A percentile compares a stretch with the other conserved stretches of the same genome.
These are phyloP conservation scores for Phytophthora foliorum DNA, from an alignment of 352 stramenopile species.

Conservation along the genomic window DNA sequence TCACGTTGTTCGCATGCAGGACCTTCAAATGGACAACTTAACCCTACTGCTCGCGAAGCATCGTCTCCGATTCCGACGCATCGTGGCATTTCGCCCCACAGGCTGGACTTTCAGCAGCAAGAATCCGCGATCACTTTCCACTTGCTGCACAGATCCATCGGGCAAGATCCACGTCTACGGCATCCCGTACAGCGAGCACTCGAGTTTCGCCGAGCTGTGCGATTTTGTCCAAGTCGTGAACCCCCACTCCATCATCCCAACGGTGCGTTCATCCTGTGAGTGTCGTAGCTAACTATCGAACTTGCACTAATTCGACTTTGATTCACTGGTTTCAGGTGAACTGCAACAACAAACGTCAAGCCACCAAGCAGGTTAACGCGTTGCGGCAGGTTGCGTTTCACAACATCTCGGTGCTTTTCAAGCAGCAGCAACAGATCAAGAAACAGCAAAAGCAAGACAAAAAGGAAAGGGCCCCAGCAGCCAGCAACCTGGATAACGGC, in stretches of 20 bases:
- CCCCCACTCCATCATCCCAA: constrained; percentile 93
- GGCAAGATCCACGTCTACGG: constrained; percentile 93
- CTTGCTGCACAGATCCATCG: constrained; percentile 79
- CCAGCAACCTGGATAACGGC: background rate
- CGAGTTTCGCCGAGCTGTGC: constrained; percentile 95
- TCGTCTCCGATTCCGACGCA: constrained; percentile 71
- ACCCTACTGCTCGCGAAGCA: constrained; percentile 71
- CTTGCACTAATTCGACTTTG: constrained; percentile 6
- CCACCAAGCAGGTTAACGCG: constrained; percentile 76
- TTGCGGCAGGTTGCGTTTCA: constrained; percentile 74
- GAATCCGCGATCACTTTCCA: constrained; percentile 61
- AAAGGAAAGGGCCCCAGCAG: background rate
- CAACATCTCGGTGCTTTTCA: constrained; percentile 68
- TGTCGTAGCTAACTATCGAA: background rate
- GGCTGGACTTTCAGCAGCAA: constrained; percentile 90
- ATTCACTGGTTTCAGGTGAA: constrained; percentile 60
- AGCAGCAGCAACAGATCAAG: constrained; percentile 44
- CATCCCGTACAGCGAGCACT: constrained; percentile 98
- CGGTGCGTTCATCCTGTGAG: constrained; percentile 59
- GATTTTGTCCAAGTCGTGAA: constrained; percentile 92
- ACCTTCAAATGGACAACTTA: constrained; percentile 94
- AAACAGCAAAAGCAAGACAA: constrained; percentile 18
- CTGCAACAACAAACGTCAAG: constrained; percentile 66
- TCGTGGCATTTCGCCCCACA: constrained; percentile 96
- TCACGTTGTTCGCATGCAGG: constrained; percentile 94